These are phyloP conservation scores for Salix udensis DNA, from an alignment of 345 rosid species.

Conservation along the genomic window DNA sequence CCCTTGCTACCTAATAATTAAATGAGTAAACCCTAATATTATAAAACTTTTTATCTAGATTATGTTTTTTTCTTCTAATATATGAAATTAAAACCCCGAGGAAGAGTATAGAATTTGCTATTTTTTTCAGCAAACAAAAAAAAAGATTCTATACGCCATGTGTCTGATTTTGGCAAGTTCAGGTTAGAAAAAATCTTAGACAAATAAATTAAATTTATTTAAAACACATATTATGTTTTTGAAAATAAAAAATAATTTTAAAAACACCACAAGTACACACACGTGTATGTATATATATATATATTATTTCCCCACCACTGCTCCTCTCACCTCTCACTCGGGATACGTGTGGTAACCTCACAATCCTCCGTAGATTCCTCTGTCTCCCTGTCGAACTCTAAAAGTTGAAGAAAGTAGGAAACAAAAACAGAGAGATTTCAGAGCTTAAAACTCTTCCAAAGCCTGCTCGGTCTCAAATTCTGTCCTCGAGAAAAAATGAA, in stretches of 20 bases:
- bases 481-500: slow-evolving; percentile 40
- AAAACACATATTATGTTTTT: no score
- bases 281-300: background rate
- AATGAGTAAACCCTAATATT: background rate
- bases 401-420: background rate
- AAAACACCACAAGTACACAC: background rate
- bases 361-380: slow-evolving; percentile 34
- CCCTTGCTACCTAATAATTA: background rate
- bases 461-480: background rate
- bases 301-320: background rate
- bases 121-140: background rate
- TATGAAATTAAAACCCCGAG: background rate
- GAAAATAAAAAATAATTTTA: no score
- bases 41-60: background rate
- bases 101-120: background rate
- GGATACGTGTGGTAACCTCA: background rate
- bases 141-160: background rate
- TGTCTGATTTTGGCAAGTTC: background rate
- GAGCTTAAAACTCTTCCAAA: background rate
- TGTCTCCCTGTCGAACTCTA: background rate
- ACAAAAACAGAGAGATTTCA: background rate
- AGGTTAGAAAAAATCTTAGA: background rate
- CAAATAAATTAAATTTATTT: no score
- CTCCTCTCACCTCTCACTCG: slow-evolving; percentile 2
- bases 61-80: background rate